Conservation (phyloP, 129 eudicot genomes). For the Arctium lappa region DNA sequence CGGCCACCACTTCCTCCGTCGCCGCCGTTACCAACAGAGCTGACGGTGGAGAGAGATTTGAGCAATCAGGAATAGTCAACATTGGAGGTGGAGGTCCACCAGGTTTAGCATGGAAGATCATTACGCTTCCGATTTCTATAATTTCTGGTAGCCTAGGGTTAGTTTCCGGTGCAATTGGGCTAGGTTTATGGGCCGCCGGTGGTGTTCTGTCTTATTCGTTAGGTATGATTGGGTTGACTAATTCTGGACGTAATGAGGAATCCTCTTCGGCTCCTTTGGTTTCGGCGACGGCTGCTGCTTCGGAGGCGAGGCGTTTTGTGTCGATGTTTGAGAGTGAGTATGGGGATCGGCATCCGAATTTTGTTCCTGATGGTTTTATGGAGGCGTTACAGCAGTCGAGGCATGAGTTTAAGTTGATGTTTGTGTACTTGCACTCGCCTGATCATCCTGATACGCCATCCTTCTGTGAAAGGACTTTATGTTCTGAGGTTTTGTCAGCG, state of each 20-base stretch:
- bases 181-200: slow-evolving; percentile 79
- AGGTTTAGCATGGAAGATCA: slow-evolving; percentile 61
- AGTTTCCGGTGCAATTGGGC: slow-evolving; percentile 67
- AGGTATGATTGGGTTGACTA: slow-evolving; percentile 50
- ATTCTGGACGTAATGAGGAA: slow-evolving; percentile 33
- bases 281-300: slow-evolving; percentile 40
- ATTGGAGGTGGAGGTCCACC: slow-evolving; percentile 29
- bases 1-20: slow-evolving; percentile 27
- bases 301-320: slow-evolving; percentile 67
- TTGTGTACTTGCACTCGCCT: slow-evolving; percentile 88
- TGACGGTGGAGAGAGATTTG: background rate
- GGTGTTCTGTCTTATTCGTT: slow-evolving; percentile 71
- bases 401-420: slow-evolving; percentile 63
- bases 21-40: slow-evolving; percentile 1
- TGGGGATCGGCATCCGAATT: slow-evolving; percentile 49
- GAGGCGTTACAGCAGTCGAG: slow-evolving; percentile 78
- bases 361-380: slow-evolving; percentile 76
- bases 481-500: slow-evolving; percentile 52
- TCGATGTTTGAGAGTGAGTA: slow-evolving; percentile 61
- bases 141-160: slow-evolving; percentile 75
- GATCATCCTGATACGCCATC: slow-evolving; percentile 75
- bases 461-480: slow-evolving; percentile 62
- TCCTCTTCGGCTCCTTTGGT: slow-evolving; percentile 32
- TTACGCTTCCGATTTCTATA: slow-evolving; percentile 79
- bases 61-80: slow-evolving; percentile 14